Conservation (phyloP, 2,329 filamentous ascomycete species). For the Phyllosticta ampelicida region DNA sequence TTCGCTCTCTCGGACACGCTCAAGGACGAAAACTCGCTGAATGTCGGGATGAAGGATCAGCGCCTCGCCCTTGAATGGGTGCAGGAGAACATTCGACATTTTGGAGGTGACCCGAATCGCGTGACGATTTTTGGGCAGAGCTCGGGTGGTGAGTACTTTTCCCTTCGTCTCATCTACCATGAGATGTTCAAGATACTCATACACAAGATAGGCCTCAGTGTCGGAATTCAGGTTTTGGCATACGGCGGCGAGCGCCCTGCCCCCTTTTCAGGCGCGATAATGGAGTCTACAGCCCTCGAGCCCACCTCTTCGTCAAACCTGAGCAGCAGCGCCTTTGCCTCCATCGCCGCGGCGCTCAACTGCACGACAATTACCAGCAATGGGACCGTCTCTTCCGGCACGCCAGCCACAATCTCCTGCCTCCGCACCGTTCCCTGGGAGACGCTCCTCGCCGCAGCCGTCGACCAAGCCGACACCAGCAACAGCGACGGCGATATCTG, state of each 20-base stretch:
- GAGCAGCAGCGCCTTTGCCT: conserved; percentile 40
- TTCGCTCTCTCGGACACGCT: conserved; percentile 27
- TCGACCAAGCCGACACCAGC: conserved; percentile 24
- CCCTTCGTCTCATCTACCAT: neutral
- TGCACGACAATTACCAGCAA: conserved; percentile 24
- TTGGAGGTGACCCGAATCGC: conserved; percentile 24
- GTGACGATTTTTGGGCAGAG: conserved; percentile 33
- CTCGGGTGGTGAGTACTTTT: conserved; percentile 16
- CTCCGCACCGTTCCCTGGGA: conserved; percentile 35
- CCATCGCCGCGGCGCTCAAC: conserved; percentile 38
- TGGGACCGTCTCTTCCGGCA: conserved; percentile 32
- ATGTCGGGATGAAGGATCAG: conserved; percentile 30
- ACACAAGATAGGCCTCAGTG: conserved; percentile 14
- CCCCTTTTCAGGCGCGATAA: conserved; percentile 25
- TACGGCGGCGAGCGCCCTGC: conserved; percentile 21
- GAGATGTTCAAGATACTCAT: neutral
- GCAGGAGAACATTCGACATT: conserved; percentile 24
- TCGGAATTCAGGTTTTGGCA: conserved; percentile 25
- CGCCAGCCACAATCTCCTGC: conserved; percentile 34
- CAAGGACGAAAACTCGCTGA: conserved; percentile 23
- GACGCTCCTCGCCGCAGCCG: conserved; percentile 34
- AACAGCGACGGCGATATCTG: conserved; percentile 39
- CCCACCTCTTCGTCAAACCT: conserved; percentile 39
- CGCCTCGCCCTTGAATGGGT: conserved; percentile 30
- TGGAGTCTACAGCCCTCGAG: conserved; percentile 40